Evolutionary conservation across 345 rosid genomes (phyloP).

Genomic region (Excoecaria agallocha): DNA sequence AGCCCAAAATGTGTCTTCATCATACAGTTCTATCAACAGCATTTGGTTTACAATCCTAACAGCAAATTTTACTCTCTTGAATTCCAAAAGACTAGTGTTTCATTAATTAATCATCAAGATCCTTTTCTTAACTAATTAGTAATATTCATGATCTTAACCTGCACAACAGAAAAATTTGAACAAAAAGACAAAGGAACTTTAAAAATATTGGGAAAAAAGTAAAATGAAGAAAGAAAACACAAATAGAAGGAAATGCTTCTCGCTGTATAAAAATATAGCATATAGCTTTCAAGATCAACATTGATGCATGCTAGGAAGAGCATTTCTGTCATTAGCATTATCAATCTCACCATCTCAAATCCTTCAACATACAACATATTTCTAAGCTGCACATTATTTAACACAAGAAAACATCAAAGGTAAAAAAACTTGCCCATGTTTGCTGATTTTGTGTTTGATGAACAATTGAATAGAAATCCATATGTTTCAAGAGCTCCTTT

Average conservation of each 20-base stretch:
- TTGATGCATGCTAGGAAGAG: not conserved
- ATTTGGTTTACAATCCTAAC: not conserved
- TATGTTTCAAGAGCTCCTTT: slow-evolving; percentile 64
- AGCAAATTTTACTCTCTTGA: not conserved
- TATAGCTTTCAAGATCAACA: not conserved
- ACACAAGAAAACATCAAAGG: slow-evolving; percentile 3
- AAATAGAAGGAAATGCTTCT: not conserved
- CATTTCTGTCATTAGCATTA: slow-evolving; percentile 1
- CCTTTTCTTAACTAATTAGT: too few relatives aligned
- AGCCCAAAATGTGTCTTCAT: not conserved
- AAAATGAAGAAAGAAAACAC: not conserved
- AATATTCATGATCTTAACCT: too few relatives aligned
- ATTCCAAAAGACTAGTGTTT: not conserved
- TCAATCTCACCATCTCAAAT: not conserved
- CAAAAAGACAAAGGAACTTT: not conserved
- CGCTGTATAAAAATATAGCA: not conserved
- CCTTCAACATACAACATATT: not conserved
- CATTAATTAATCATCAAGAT: not conserved
- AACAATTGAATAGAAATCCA: slow-evolving; percentile 48
- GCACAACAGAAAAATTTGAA: too few relatives aligned
- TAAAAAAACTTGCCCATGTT: slow-evolving; percentile 32
- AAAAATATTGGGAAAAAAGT: not conserved
- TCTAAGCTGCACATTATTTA: not conserved
- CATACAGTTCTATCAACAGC: not conserved
- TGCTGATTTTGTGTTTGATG: slow-evolving; percentile 28